Conservation (phyloP, 805 yeast genomes). For the Zygosaccharomyces pseudorouxii region DNA sequence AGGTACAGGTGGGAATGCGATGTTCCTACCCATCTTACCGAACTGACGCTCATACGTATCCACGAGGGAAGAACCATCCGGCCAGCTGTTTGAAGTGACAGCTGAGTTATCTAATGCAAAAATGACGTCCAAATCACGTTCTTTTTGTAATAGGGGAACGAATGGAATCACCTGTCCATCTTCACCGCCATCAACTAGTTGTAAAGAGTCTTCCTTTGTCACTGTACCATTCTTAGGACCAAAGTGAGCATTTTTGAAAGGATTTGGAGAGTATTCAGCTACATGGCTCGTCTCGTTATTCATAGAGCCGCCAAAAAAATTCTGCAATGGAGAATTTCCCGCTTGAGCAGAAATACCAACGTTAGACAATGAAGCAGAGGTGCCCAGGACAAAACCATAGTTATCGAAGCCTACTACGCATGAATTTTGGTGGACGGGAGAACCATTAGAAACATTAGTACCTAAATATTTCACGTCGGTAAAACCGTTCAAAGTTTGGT, state of each 20-base stretch:
- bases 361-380: conserved; percentile 78
- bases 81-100: conserved; percentile 59
- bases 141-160: conserved; percentile 54
- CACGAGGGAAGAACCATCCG: conserved; percentile 59
- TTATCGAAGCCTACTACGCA: conserved; percentile 75
- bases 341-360: conserved; percentile 46
- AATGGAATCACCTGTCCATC: conserved; percentile 63
- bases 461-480: conserved; percentile 68
- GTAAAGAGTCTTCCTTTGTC: conserved; percentile 40
- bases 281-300: conserved; percentile 55
- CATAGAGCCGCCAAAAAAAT: conserved; percentile 39
- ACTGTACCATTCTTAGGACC: conserved; percentile 31
- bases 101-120: conserved; percentile 66
- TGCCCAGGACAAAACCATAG: conserved; percentile 75
- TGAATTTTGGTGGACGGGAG: conserved; percentile 39
- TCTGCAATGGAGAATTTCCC: conserved; percentile 20
- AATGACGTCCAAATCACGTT: conserved; percentile 56
- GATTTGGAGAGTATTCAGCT: conserved; percentile 70
- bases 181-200: conserved; percentile 69
- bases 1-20: conserved; percentile 79
- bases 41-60: conserved; percentile 59
- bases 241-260: conserved; percentile 47
- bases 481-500: conserved; percentile 63
- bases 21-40: conserved; percentile 46
- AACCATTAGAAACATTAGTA: conserved; percentile 56